phyloP scores from a whole-genome alignment of 148 eudicot genomes.

The Cornus controversa region DNA sequence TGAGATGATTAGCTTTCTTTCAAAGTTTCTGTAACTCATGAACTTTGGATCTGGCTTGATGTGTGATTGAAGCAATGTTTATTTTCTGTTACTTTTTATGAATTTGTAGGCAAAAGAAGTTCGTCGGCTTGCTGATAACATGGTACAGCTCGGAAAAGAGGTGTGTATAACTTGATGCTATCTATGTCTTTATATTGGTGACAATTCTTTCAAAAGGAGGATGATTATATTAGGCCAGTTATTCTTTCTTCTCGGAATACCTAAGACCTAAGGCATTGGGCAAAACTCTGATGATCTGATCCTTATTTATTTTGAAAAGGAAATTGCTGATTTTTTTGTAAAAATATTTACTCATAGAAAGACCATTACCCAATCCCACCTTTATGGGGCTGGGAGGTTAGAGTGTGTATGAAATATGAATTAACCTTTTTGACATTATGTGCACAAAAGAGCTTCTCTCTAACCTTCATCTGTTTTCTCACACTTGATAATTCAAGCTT shows the following conservation, averaged over 20 bases:
- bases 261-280: not conserved
- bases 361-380: too few species aligned
- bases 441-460: too few species aligned
- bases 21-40: not conserved
- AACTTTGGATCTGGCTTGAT: not conserved
- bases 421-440: too few species aligned
- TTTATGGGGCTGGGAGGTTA: too few species aligned
- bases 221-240: not conserved
- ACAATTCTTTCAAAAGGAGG: not conserved
- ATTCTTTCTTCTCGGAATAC: not conserved
- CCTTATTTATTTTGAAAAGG: not conserved
- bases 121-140: conserved; percentile 93
- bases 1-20: not conserved
- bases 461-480: too few species aligned
- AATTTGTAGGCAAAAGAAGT: conserved; percentile 77
- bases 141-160: conserved; percentile 94
- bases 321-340: too few species aligned
- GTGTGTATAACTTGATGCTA: conserved; percentile 33
- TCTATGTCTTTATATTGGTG: too few species aligned
- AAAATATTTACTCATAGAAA: too few species aligned
- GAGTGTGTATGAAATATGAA: too few species aligned
- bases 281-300: not conserved
- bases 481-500: too few species aligned
- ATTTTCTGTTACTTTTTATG: too few species aligned
- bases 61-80: too few species aligned